Base-by-base conservation (phyloP, 2,329 filamentous ascomycete genomes). In the Bipolaris cookei region DNA sequence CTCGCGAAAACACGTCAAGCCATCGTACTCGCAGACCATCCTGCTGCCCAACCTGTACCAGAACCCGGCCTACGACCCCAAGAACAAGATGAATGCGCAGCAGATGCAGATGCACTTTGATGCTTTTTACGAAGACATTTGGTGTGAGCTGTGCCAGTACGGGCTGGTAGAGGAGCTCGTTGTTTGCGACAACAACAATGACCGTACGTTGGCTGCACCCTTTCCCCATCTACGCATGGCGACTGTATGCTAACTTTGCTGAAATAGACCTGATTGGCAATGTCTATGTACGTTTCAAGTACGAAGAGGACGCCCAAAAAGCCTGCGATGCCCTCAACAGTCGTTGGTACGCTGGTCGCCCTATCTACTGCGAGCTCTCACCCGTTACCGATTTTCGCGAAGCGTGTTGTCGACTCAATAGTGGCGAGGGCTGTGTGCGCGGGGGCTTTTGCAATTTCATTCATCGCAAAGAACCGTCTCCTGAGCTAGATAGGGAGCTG, bases 381-480 rank as follows among this genome's bases (percentile, higher is more conserved):
- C 95, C 95, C 68, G 95, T 99, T 54, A 99, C 95, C 63, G 95
- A 99, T 80, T 99, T 99, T 79, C 86, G 95, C 76, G 95, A 99
- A 82, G 95, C 95, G 16, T 99, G 95, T 78, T 99, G 95, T 80
- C 86, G 95, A 52, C 83, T 98, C 23, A 99, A 99, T 74, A 90
- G 86, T 37, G 95, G 95, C 61, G 95, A 98, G 78, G 95, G 95
- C 42, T 99, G 95, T 79, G 92, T 97, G 41, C 86, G 95, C 64
- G 95, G 93, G 62, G 95, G 95, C 30, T 98, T 98, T 82, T 99
- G 95, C 84, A 99, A 99, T 79, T 99, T 99, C 78, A 99, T 99
- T 65, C 95, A 99, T 77, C 87, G 95, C 73, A 99, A 99, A 83
- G 95, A 98, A 76, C 95, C 95, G 3, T 87, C 86, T 67, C 83